Conservation (phyloP, 2,329 filamentous ascomycete genomes). For the Venturiaceae sp. region DNA sequence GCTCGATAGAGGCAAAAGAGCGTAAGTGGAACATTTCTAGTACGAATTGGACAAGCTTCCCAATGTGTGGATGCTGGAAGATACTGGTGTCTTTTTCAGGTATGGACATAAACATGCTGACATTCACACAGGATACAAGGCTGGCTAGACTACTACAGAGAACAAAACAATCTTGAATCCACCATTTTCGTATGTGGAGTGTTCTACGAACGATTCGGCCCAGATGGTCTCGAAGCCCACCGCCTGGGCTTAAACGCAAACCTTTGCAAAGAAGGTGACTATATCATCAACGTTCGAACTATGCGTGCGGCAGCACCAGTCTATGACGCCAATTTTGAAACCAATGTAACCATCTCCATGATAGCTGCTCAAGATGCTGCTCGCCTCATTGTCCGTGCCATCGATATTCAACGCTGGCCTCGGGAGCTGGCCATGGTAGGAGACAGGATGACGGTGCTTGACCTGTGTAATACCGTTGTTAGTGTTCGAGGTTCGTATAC, state of each 20-base stretch:
- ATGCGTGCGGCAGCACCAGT: constrained; percentile 50
- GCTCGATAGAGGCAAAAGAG: constrained; percentile 47
- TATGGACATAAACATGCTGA: too few species aligned
- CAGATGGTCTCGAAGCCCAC: constrained; percentile 51
- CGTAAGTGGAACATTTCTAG: background rate
- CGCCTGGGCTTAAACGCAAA: constrained; percentile 49
- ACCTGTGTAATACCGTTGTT: constrained; percentile 48
- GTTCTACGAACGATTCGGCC: constrained; percentile 66
- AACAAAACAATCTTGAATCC: constrained; percentile 47
- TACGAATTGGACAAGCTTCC: too few species aligned
- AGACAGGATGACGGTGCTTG: constrained; percentile 51
- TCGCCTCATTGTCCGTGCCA: constrained; percentile 58
- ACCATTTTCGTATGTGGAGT: constrained; percentile 66
- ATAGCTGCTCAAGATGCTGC: constrained; percentile 63
- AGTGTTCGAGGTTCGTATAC: constrained; percentile 30
- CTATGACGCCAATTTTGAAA: constrained; percentile 38
- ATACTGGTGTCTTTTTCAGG: constrained; percentile 26
- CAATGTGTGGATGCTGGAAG: background rate
- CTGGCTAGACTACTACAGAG: constrained; percentile 45
- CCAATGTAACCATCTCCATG: constrained; percentile 48
- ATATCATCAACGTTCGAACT: constrained; percentile 52
- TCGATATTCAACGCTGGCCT: constrained; percentile 59
- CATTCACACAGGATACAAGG: constrained; percentile 34
- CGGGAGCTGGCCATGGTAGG: constrained; percentile 59
- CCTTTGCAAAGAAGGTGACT: constrained; percentile 50